Conservation (phyloP, 192 early-diverging fungal species). For the Kappamyces sp. region DNA sequence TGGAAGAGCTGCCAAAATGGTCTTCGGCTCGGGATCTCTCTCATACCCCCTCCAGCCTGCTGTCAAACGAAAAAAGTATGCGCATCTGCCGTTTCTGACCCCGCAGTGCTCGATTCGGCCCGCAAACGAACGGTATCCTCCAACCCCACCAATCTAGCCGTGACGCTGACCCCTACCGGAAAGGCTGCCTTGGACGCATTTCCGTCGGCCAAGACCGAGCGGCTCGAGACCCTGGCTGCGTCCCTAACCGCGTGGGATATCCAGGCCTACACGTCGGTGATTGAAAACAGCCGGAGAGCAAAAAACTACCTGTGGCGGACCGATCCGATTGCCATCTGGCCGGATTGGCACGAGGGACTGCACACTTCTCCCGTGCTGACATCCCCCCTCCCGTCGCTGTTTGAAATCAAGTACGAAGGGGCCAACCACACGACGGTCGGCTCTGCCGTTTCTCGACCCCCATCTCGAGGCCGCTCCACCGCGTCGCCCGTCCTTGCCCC, state of each 20-base stretch:
- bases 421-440: background rate
- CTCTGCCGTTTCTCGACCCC: background rate
- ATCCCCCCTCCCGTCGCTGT: conserved; percentile 3
- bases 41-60: background rate
- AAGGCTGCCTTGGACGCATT: background rate
- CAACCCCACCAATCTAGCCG: background rate
- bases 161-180: background rate
- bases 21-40: conserved; percentile 8
- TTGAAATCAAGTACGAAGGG: background rate
- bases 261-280: conserved; percentile 2
- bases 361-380: conserved; percentile 7
- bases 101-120: conserved; percentile 1
- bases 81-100: background rate
- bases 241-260: conserved; percentile 12
- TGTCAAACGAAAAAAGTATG: conserved; percentile 3
- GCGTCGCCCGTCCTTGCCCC: conserved; percentile 11
- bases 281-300: conserved; percentile 8
- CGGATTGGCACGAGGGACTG: conserved; percentile 13
- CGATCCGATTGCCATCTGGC: conserved; percentile 11
- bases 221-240: conserved; percentile 11
- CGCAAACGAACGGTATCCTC: background rate
- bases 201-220: conserved; percentile 6
- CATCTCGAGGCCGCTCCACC: background rate
- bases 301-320: conserved; percentile 8
- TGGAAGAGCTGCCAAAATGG: too few species aligned